Percentiles rank a stretch among this genome's conserved stretches.
Evolutionary conservation across 2,329 filamentous ascomycete species (phyloP).

Genomic region (Cladophialophora immunda): DNA sequence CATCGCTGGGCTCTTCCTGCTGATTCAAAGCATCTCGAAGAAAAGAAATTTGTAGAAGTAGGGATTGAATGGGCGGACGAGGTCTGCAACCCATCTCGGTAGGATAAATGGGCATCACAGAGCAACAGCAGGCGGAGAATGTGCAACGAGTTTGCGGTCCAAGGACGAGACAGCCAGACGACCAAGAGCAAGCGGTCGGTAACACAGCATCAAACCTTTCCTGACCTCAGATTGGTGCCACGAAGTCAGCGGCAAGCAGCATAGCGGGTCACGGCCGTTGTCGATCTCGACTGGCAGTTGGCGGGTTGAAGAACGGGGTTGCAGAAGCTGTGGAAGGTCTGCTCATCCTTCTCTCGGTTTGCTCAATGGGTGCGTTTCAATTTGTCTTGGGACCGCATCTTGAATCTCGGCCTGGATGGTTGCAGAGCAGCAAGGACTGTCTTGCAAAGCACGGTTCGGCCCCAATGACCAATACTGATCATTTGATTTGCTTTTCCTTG

Average conservation of each 20-base stretch:
- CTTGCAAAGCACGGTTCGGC: conserved; percentile 1
- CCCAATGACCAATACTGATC: neutral
- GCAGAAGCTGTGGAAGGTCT: conserved; percentile 19
- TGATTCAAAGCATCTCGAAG: neutral
- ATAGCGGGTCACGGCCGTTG: conserved; percentile 22
- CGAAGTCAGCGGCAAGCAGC: conserved; percentile 20
- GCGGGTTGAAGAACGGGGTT: conserved; percentile 9
- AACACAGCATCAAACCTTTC: conserved; percentile 20
- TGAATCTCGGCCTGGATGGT: conserved; percentile 17
- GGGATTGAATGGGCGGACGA: neutral
- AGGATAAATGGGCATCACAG: conserved; percentile 12
- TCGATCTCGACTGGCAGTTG: conserved; percentile 28
- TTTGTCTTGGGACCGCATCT: conserved; percentile 16
- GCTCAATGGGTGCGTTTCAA: conserved; percentile 20
- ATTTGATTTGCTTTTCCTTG: conserved; percentile 8
- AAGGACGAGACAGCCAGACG: conserved; percentile 16
- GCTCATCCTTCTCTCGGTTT: conserved; percentile 16
- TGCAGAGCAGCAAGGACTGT: conserved; percentile 3
- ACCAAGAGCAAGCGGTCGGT: conserved; percentile 24
- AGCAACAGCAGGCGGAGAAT: conserved; percentile 19
- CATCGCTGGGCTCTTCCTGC: neutral
- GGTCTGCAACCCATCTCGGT: neutral
- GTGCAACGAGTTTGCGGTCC: conserved; percentile 14
- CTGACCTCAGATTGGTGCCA: conserved; percentile 25
- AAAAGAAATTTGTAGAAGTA: neutral